These are phyloP conservation scores for Neurospora cerealis DNA, from an alignment of 495 filamentous ascomycete genomes.

Conservation along the genomic window DNA sequence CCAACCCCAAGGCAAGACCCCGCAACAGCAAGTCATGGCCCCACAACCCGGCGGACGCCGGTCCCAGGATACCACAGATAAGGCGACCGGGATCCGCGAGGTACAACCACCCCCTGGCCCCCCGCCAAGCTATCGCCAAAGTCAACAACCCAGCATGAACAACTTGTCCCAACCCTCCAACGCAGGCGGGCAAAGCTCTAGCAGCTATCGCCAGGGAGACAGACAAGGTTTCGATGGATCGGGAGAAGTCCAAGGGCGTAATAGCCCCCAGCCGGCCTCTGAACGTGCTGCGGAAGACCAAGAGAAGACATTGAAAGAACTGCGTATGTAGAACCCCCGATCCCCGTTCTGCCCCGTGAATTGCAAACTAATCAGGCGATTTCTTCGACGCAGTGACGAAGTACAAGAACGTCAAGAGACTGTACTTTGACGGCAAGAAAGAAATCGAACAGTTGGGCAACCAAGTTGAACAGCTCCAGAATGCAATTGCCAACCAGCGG, in stretches of 20 bases:
- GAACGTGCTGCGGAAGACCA: conserved; percentile 44
- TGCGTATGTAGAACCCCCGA: conserved; percentile 42
- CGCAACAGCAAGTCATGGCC: conserved; percentile 38
- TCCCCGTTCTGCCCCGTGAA: neutral
- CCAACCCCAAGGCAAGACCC: conserved; percentile 17
- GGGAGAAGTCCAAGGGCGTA: conserved; percentile 37
- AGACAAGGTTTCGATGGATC: conserved; percentile 29
- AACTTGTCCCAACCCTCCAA: conserved; percentile 32
- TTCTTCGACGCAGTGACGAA: conserved; percentile 57
- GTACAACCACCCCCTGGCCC: conserved; percentile 35
- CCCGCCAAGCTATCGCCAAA: conserved; percentile 39
- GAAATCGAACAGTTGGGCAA: conserved; percentile 79
- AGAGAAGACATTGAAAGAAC: conserved; percentile 50
- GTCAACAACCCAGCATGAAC: conserved; percentile 35
- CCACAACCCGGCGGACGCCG: conserved; percentile 38
- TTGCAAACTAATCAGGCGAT: conserved; percentile 2
- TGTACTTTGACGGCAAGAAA: conserved; percentile 91
- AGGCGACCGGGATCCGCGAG: conserved; percentile 21
- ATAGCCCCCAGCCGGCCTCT: conserved; percentile 49
- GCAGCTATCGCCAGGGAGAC: conserved; percentile 32
- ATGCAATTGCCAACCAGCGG: conserved; percentile 89
- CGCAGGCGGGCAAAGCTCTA: conserved; percentile 16
- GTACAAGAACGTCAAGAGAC: conserved; percentile 94
- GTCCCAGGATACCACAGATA: conserved; percentile 34
- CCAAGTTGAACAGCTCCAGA: conserved; percentile 91